These are phyloP conservation scores for Thielaviopsis musarum DNA, from an alignment of 2,329 filamentous ascomycete species.

Conservation along the genomic window DNA sequence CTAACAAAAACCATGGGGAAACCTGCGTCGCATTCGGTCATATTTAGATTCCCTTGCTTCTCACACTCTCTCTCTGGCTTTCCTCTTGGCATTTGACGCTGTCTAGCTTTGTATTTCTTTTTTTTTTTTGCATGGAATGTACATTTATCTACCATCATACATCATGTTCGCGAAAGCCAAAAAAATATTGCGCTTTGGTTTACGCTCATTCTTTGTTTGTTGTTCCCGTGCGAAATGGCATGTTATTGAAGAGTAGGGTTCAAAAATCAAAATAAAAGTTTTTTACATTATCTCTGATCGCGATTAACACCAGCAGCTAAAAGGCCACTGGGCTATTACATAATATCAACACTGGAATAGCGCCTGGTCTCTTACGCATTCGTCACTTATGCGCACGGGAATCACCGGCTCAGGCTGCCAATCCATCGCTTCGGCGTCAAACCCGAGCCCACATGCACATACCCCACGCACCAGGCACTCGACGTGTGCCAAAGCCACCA, in stretches of 20 bases:
- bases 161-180: no score
- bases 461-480: background rate
- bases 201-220: no score
- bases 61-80: background rate
- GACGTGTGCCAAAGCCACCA: background rate
- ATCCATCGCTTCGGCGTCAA: slow-evolving; percentile 15
- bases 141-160: no score
- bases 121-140: no score
- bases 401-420: slow-evolving; percentile 16
- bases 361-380: background rate
- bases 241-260: no score
- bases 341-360: background rate
- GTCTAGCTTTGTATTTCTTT: background rate
- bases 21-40: slow-evolving; percentile 7
- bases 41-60: slow-evolving; percentile 10
- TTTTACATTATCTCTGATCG: no score
- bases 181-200: no score
- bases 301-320: background rate
- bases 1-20: slow-evolving; percentile 9
- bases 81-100: background rate
- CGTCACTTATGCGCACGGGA: slow-evolving; percentile 10
- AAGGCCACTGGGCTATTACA: background rate
- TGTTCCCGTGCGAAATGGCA: no score
- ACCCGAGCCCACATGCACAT: background rate
- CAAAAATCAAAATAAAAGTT: no score